These are phyloP conservation scores for Halophytophthora polymorphica DNA, from an alignment of 352 stramenopile species.

Conservation along the genomic window DNA sequence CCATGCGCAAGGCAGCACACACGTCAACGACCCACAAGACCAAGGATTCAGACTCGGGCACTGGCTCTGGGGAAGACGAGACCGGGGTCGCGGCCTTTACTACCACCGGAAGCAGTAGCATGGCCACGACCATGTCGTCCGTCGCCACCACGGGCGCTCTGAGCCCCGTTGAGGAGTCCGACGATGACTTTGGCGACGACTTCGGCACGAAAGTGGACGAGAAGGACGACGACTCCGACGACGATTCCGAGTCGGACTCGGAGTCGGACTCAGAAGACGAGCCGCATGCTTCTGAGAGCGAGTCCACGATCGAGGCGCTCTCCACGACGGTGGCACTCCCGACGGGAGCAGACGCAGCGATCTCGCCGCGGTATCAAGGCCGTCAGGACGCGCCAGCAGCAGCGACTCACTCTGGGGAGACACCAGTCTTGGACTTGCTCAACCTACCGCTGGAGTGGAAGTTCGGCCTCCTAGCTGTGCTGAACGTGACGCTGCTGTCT, in stretches of 20 bases:
- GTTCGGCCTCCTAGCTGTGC: conserved; percentile 17
- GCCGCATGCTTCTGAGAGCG: conserved; percentile 16
- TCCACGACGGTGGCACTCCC: too few relatives aligned
- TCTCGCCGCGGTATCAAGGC: too few relatives aligned
- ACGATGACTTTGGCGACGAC: conserved; percentile 38
- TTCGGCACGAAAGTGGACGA: conserved; percentile 39
- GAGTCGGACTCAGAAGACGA: conserved; percentile 35
- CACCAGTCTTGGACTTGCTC: conserved; percentile 21
- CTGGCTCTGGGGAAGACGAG: conserved; percentile 18
- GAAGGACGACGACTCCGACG: conserved; percentile 32
- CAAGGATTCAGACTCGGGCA: conserved; percentile 15
- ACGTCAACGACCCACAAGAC: conserved; percentile 6
- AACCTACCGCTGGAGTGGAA: conserved; percentile 36
- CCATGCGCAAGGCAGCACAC: conserved; percentile 24
- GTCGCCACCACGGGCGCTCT: conserved; percentile 12
- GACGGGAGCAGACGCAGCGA: too few relatives aligned
- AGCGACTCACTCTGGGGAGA: conserved; percentile 1
- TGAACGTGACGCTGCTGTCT: conserved; percentile 32
- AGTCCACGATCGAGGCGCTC: conserved; percentile 20
- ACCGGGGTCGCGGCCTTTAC: not conserved
- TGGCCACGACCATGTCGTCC: conserved; percentile 14
- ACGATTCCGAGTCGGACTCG: conserved; percentile 30
- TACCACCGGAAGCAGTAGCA: conserved; percentile 9
- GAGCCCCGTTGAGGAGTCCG: conserved; percentile 28
- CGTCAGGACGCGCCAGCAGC: not conserved